Percentiles rank a stretch among this genome's conserved stretches.
Conservation (phyloP, 257 asterid species). For the Ophiorrhiza pumila region DNA sequence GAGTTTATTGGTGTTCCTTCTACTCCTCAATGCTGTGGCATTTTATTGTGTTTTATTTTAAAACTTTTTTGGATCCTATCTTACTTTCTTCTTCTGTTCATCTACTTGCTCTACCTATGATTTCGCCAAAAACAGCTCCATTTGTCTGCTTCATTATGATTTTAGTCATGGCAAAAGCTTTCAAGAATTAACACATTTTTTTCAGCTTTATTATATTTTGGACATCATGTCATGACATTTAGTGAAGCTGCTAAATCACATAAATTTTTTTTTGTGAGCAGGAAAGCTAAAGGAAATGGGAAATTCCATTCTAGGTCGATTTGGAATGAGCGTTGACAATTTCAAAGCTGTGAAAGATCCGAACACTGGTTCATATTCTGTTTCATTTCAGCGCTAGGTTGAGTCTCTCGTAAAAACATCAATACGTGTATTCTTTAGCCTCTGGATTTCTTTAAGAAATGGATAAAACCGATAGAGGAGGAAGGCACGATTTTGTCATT, state of each 20-base stretch:
- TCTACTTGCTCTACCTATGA: neutral
- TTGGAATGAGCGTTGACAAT: constrained; percentile 93
- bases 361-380: constrained; percentile 80
- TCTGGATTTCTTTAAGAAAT: neutral
- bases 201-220: neutral
- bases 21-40: neutral
- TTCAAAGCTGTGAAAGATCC: constrained; percentile 93
- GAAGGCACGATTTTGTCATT: constrained; percentile 8
- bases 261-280: constrained; percentile 26
- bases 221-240: neutral
- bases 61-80: neutral
- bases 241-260: neutral
- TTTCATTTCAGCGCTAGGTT: constrained; percentile 59
- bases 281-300: constrained; percentile 95
- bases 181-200: neutral
- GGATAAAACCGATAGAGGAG: neutral
- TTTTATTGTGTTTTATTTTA: no score
- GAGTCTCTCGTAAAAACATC: constrained; percentile 3
- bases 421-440: neutral
- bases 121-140: neutral
- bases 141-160: neutral
- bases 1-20: neutral
- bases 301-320: constrained; percentile 78
- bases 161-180: neutral
- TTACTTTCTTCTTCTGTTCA: neutral